Percentiles rank a stretch among this genome's conserved stretches.
Evolutionary conservation across 2,329 filamentous ascomycete species (phyloP).

Genomic region (Aspergillus aculeatinus): DNA sequence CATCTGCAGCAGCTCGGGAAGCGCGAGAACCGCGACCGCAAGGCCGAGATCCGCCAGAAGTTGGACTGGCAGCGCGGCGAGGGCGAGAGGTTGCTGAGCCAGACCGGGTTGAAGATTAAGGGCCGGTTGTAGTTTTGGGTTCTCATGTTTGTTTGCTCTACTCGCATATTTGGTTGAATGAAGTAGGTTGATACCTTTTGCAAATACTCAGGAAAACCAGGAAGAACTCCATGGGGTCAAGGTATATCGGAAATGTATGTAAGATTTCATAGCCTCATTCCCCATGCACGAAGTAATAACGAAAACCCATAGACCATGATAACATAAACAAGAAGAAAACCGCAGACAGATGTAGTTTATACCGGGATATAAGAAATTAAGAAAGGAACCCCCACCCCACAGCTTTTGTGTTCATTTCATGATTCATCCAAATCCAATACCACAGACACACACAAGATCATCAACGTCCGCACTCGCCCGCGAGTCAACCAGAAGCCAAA

Average conservation of each 20-base stretch:
- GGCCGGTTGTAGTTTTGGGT: constrained; percentile 31
- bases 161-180: no score
- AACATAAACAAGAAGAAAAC: constrained; percentile 5
- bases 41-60: constrained; percentile 44
- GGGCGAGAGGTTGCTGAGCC: constrained; percentile 38
- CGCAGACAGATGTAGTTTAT: neutral
- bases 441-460: neutral
- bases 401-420: no score
- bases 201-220: no score
- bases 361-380: constrained; percentile 5
- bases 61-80: constrained; percentile 44
- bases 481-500: constrained; percentile 4
- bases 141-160: neutral
- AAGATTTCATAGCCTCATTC: neutral
- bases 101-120: constrained; percentile 38
- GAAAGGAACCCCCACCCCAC: no score
- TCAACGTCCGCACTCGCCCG: constrained; percentile 19
- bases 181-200: no score
- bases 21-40: constrained; percentile 55
- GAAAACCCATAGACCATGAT: neutral
- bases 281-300: neutral
- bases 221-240: neutral
- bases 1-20: constrained; percentile 63
- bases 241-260: no score
- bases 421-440: no score